phyloP scores from a whole-genome alignment of 2,329 filamentous ascomycete genomes.

The Alternaria panax region DNA sequence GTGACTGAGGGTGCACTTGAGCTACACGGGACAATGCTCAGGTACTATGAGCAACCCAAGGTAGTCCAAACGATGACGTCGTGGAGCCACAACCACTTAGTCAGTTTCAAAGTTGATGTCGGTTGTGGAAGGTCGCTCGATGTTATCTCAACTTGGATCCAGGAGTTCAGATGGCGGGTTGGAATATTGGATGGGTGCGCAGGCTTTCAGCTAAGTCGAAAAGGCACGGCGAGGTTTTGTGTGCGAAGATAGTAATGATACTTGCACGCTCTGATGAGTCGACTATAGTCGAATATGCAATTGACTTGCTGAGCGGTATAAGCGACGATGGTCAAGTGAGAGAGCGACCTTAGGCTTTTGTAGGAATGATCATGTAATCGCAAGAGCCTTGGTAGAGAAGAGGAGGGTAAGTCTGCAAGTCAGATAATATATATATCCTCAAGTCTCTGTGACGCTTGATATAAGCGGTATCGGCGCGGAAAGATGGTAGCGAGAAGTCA shows the following conservation, averaged over 20 bases:
- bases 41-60: background rate
- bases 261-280: background rate
- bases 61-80: background rate
- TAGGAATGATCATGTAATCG: background rate
- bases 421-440: background rate
- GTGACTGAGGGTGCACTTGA: background rate
- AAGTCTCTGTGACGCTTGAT: constrained; percentile 1
- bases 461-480: constrained; percentile 9
- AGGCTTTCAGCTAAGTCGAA: background rate
- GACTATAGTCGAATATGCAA: background rate
- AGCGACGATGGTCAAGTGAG: constrained; percentile 13
- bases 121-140: background rate
- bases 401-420: background rate
- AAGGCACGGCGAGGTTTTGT: background rate
- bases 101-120: background rate
- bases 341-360: constrained; percentile 4
- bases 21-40: background rate
- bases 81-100: background rate
- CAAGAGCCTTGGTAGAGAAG: background rate
- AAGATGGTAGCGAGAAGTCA: background rate
- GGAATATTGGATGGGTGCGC: background rate
- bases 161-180: background rate
- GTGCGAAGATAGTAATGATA: background rate
- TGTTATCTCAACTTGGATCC: background rate
- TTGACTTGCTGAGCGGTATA: background rate